These are phyloP conservation scores for Lodderomyces orthopsilosis DNA, from an alignment of 1,139 yeast species.

Conservation along the genomic window DNA sequence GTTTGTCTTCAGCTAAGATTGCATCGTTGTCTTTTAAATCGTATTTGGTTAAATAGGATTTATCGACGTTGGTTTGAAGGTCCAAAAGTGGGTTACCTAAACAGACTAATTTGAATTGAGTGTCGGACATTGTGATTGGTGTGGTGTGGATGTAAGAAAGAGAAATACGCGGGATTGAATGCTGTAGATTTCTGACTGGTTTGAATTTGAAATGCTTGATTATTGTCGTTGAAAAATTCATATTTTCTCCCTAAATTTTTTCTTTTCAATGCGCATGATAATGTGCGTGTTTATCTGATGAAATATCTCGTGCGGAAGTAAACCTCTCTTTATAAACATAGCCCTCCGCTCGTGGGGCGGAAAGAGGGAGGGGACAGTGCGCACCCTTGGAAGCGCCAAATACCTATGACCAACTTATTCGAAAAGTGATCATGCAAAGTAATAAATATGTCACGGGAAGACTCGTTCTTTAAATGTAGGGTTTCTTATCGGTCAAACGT, in stretches of 20 bases:
- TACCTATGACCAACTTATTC: too few species aligned
- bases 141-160: not conserved
- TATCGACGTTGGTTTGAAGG: slow-evolving; percentile 76
- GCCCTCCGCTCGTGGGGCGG: too few species aligned
- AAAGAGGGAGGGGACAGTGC: not conserved
- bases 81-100: slow-evolving; percentile 75
- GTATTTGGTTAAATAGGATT: slow-evolving; percentile 73
- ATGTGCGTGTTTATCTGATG: not conserved
- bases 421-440: too few species aligned
- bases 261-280: not conserved
- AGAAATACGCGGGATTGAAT: not conserved
- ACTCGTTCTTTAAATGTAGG: too few species aligned
- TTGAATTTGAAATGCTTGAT: not conserved
- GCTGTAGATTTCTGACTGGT: not conserved
- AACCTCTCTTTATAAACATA: too few species aligned
- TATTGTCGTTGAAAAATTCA: not conserved
- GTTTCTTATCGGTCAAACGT: too few species aligned
- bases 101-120: slow-evolving; percentile 39
- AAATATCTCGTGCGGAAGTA: not conserved
- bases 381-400: not conserved
- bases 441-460: too few species aligned
- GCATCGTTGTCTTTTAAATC: slow-evolving; percentile 90
- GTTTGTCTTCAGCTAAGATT: slow-evolving; percentile 84
- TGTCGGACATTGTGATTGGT: not conserved
- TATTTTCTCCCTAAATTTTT: not conserved